Base-by-base conservation (phyloP, 1,284 basidiomycete genomes). In the Rhodofomes roseus region DNA sequence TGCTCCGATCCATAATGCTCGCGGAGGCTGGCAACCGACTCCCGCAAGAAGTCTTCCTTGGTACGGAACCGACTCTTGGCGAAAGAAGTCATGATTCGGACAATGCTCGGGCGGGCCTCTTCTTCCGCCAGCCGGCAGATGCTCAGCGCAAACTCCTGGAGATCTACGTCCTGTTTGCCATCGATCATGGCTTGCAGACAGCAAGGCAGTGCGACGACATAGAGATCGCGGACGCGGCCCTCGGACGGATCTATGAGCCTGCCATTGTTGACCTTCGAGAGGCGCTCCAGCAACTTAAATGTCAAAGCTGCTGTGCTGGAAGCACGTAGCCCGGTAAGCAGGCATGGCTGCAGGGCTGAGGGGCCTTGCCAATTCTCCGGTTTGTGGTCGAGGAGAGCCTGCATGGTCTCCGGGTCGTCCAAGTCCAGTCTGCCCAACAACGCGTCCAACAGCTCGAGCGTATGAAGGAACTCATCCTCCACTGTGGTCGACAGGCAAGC, bases 21-120 rank as follows among this genome's bases (percentile, higher is more conserved):
- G 31, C 93, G 86, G 44, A 98, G 81, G 65, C 91, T 89, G 2
- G 85, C 80, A 20, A 94, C 88, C 0, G 94, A 95, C 71, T 98
- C 95, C 2, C 94, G 87, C 60, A 96, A 82, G 73, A 98, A 95
- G 73, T 98, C 95, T 59, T 98, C 96, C 70, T 91, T 91, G 1
- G 94, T 94, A 46, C 95, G 82, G 80, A 98, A 98, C 48, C 93
- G 90, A 23, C 82, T 80, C 73, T 92, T 93, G 43, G 92, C 86
- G 64, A 96, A 95, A 7, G 93, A 96, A 1, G 82, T 89, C 83
- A 96, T 91, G 66, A 98, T 90, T 36, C 93, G 89, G 60, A 85
- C 80, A 64, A 97, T 89, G 66, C 90, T 92, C 12, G 85, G 81
- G 55, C 87, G 83, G 43, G 86, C 87, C 65, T 93, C 87, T 43